Conservation (phyloP, 2,329 filamentous ascomycete genomes). For the Blastomyces silverae region DNA sequence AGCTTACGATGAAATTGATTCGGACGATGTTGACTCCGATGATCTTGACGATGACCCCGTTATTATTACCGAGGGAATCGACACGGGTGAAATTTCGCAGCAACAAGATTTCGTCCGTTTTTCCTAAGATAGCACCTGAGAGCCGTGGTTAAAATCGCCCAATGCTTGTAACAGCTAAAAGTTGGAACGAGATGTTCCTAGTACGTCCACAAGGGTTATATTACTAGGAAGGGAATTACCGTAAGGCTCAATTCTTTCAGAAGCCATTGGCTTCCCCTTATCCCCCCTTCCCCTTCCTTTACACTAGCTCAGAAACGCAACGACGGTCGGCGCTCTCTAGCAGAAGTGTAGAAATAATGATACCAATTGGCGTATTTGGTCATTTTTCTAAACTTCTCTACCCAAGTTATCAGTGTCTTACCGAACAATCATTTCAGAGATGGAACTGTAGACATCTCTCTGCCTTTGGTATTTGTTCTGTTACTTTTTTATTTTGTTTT, state of each 20-base stretch:
- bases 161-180: not conserved
- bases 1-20: slow-evolving; percentile 56
- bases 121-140: slow-evolving; percentile 21
- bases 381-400: slow-evolving; percentile 4
- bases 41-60: slow-evolving; percentile 40
- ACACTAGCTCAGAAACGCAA: not conserved
- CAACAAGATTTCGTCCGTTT: slow-evolving; percentile 51
- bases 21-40: slow-evolving; percentile 74
- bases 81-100: slow-evolving; percentile 44
- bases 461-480: not conserved
- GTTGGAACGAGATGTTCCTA: not conserved
- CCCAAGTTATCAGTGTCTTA: slow-evolving; percentile 5
- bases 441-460: slow-evolving; percentile 5
- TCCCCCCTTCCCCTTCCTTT: not conserved
- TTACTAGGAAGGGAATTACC: not conserved
- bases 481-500: not conserved
- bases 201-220: not conserved
- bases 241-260: not conserved
- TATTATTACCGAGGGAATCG: slow-evolving; percentile 32
- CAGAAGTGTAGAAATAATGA: not conserved
- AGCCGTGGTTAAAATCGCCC: not conserved
- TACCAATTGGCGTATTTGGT: slow-evolving; percentile 2
- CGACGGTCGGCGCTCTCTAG: not conserved
- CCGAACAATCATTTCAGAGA: slow-evolving; percentile 1
- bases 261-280: slow-evolving; percentile 1